Evolutionary conservation across 2,329 filamentous ascomycete species (phyloP).

Genomic region (Xylaria sp.): DNA sequence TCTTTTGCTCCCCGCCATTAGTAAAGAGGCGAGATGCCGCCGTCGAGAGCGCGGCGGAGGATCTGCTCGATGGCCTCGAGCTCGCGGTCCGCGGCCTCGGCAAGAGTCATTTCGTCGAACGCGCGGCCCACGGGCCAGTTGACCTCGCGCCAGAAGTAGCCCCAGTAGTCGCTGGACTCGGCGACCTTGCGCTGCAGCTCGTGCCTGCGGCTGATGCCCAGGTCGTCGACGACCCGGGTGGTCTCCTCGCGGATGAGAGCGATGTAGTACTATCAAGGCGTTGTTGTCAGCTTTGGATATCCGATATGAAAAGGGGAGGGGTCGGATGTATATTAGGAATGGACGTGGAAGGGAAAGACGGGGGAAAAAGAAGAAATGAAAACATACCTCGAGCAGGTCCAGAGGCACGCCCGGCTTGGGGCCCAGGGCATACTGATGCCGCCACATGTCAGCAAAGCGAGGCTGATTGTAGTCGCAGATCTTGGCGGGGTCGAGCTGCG

Average conservation of each 20-base stretch:
- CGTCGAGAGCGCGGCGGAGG: constrained; percentile 39
- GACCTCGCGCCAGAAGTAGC: constrained; percentile 55
- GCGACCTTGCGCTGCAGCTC: constrained; percentile 38
- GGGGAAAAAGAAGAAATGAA: too few species aligned
- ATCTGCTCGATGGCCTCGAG: constrained; percentile 53
- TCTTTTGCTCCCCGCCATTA: neutral
- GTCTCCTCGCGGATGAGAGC: constrained; percentile 57
- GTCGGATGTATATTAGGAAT: neutral
- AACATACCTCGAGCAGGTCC: constrained; percentile 59
- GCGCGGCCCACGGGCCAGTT: constrained; percentile 43
- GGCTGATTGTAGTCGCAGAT: constrained; percentile 50
- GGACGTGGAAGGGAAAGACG: too few species aligned
- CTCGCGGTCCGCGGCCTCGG: constrained; percentile 49
- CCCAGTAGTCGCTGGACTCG: constrained; percentile 51
- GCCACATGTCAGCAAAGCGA: constrained; percentile 51
- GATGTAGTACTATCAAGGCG: constrained; percentile 56
- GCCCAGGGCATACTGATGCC: constrained; percentile 54
- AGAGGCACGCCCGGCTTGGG: constrained; percentile 51
- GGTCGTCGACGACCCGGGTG: constrained; percentile 41
- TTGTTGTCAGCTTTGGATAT: constrained; percentile 21
- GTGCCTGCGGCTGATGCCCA: constrained; percentile 47
- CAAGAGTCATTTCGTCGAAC: constrained; percentile 54
- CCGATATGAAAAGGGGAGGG: neutral
- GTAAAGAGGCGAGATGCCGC: constrained; percentile 11
- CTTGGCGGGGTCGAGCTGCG: constrained; percentile 41